Evolutionary conservation across 1,139 yeast species (phyloP), one percentile per base, ranked within the genome.

Genomic region (Hyphopichia buzzinii): DNA sequence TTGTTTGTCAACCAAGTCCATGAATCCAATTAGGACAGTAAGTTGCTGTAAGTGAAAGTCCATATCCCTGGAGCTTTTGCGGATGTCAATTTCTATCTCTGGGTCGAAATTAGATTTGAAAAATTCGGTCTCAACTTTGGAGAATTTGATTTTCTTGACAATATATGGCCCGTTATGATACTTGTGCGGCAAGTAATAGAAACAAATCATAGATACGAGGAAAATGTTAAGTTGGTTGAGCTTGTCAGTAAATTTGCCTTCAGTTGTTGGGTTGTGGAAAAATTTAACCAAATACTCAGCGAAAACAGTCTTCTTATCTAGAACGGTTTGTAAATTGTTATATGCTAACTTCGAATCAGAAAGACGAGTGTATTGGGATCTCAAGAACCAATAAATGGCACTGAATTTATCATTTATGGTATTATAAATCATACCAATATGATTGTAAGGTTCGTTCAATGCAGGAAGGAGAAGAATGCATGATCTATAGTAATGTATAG

Each of bases 401-500:
- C 50, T 52, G 32, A 48, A 57, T 35, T 62, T 64, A 34, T 65
- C 64, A 32, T 61, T 70, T 15, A 59, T 46, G 10, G 54, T 36
- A 42, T 68, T 69, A 42, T 72, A 70, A 15, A 81, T 71, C 60
- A 81, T 73, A 5, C 86, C 88, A 35, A 78, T 70, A 47, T 81
- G 85, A 46, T 77, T 77, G 47, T 77, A 77, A 1, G 87, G 80
- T 47, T 81, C 88, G 39, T 83, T 83, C 39, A 79, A 64, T 1
- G 85, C 77, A 1, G 89, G 90, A 27, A 81, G 56, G 17, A 81
- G 57, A 28, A 74, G 48, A 23, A 79, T 72, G 19, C 87, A 79
- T 29, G 64, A 52, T 36, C 73, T 68, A 44, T 79, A 77, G 46
- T 67, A 71, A 42, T 69, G 67, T 15, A 77, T 54, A 1, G 85